phyloP scores from a whole-genome alignment of 2,329 filamentous ascomycete genomes.

The Paecilomyces niveus region DNA sequence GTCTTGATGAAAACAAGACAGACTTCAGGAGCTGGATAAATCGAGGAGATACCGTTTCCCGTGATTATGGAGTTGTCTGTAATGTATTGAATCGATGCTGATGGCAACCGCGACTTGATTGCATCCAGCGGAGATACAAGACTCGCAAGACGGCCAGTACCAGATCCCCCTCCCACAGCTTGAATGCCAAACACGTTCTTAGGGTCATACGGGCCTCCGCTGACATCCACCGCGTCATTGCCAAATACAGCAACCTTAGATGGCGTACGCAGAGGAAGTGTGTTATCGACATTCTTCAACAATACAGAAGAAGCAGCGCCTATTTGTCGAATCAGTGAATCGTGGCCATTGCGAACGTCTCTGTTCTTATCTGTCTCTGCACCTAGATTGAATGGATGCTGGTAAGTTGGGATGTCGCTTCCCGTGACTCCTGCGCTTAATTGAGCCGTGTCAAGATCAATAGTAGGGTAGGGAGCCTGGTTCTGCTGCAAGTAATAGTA shows the following conservation, averaged over 20 bases:
- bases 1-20: slow-evolving; percentile 56
- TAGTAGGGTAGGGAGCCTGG: slow-evolving; percentile 20
- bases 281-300: slow-evolving; percentile 44
- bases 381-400: slow-evolving; percentile 14
- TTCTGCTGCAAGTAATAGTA: slow-evolving; percentile 40
- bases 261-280: slow-evolving; percentile 40
- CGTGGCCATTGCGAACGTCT: slow-evolving; percentile 68
- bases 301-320: slow-evolving; percentile 30
- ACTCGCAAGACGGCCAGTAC: slow-evolving; percentile 17
- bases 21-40: slow-evolving; percentile 37
- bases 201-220: slow-evolving; percentile 12
- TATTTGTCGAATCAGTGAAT: slow-evolving; percentile 52
- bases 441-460: slow-evolving; percentile 5
- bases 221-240: slow-evolving; percentile 11
- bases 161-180: slow-evolving; percentile 21
- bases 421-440: slow-evolving; percentile 1
- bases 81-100: slow-evolving; percentile 18
- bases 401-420: slow-evolving; percentile 3
- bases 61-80: slow-evolving; percentile 37
- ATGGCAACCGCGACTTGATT: slow-evolving; percentile 7
- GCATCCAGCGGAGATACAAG: slow-evolving; percentile 18
- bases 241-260: slow-evolving; percentile 12
- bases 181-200: slow-evolving; percentile 4
- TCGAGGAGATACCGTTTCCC: neutral
- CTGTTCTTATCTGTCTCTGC: slow-evolving; percentile 8